phyloP scores from a whole-genome alignment of 78 protist genomes.

The Salpingoeca rosetta region DNA sequence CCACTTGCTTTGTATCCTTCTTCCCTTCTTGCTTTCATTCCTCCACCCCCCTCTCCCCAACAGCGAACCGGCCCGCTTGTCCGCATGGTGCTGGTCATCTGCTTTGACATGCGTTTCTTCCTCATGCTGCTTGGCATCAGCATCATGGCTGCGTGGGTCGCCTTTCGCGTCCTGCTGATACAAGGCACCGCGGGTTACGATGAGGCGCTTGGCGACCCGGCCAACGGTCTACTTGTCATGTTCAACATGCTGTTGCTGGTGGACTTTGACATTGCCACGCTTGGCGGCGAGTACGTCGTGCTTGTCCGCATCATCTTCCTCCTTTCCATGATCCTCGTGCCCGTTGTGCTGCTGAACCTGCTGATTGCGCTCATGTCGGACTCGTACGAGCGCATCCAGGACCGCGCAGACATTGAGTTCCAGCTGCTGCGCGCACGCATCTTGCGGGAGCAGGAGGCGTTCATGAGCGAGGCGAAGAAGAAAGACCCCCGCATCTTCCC shows the following conservation, averaged over 20 bases:
- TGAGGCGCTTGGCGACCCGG: not conserved
- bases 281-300: not conserved
- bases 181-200: not conserved
- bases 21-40: too few relatives aligned
- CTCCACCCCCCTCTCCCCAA: too few relatives aligned
- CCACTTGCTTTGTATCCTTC: too few relatives aligned
- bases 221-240: not conserved
- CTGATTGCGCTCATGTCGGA: too few relatives aligned
- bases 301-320: not conserved
- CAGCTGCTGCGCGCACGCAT: too few relatives aligned
- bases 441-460: too few relatives aligned
- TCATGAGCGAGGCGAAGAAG: too few relatives aligned
- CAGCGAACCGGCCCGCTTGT: not conserved
- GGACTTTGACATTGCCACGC: not conserved
- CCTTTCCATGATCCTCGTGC: not conserved
- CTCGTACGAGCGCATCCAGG: too few relatives aligned
- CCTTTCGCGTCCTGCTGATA: not conserved
- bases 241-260: not conserved
- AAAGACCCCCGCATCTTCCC: too few relatives aligned
- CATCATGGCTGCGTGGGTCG: not conserved
- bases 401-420: too few relatives aligned
- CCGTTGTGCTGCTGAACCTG: not conserved
- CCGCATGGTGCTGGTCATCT: not conserved
- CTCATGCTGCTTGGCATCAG: not conserved
- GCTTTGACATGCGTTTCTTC: not conserved